Conservation (phyloP, 2,329 filamentous ascomycete genomes). For the Aspergillus ochraceoroseus region DNA sequence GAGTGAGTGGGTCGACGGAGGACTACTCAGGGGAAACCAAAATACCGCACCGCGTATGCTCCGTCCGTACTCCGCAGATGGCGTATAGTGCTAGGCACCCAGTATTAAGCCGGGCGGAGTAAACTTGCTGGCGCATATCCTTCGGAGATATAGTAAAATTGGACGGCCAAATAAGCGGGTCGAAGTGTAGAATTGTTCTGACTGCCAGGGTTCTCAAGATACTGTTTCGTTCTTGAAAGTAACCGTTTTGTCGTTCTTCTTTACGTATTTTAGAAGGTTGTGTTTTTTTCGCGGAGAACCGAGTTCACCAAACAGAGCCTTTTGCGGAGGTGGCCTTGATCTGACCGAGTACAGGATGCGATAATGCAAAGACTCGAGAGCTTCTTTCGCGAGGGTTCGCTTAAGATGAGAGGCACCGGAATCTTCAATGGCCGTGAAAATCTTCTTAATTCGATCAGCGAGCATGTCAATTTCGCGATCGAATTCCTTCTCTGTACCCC, state of each 20-base stretch:
- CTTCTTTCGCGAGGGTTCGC: slow-evolving; percentile 70
- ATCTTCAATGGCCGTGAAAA: slow-evolving; percentile 63
- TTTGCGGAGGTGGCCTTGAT: slow-evolving; percentile 55
- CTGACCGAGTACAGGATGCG: slow-evolving; percentile 67
- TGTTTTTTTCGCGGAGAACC: slow-evolving; percentile 14
- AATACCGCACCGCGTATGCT: too few species aligned
- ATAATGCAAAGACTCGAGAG: slow-evolving; percentile 68
- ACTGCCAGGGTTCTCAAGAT: slow-evolving; percentile 1
- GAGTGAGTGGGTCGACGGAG: too few species aligned
- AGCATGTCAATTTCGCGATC: slow-evolving; percentile 68
- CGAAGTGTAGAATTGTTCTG: too few species aligned
- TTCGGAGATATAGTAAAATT: too few species aligned
- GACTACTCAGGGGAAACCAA: too few species aligned
- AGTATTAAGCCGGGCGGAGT: too few species aligned
- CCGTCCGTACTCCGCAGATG: too few species aligned
- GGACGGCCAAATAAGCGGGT: too few species aligned
- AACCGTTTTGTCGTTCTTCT: slow-evolving; percentile 1
- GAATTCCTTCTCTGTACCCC: slow-evolving; percentile 50
- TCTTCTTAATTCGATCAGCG: slow-evolving; percentile 52
- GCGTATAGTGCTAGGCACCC: too few species aligned
- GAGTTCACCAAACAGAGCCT: slow-evolving; percentile 38
- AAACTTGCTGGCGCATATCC: too few species aligned
- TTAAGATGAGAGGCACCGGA: slow-evolving; percentile 67
- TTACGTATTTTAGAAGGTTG: neutral
- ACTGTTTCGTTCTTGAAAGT: slow-evolving; percentile 1